Evolutionary conservation across 2,329 filamentous ascomycete species (phyloP), one percentile per base, ranked within the genome.

Genomic region (Monosporascus sp.): DNA sequence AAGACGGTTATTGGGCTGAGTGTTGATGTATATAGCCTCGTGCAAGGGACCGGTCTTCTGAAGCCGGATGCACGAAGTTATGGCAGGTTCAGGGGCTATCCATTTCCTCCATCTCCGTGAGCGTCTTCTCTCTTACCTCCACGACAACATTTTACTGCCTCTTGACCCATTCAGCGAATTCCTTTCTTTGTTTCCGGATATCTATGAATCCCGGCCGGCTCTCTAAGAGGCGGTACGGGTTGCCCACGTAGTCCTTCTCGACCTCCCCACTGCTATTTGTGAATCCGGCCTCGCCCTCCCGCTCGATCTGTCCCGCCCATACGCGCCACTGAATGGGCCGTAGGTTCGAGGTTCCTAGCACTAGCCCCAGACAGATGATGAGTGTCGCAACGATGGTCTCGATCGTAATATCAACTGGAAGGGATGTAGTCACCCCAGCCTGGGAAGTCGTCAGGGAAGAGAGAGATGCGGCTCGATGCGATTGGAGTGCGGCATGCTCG

Each of bases 331-430:
- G 82, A 62, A 97, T 93, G 3, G 94, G 94, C 68, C 90, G 87
- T 58, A 97, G 77, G 45, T 84, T 83, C 14, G 90, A 86, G 3
- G 90, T 87, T 37, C 86, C 85, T 1, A 91, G 71, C 1, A 97
- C 91, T 27, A 97, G 83, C 43, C 93, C 94, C 1, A 91, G 69
- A 52, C 87, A 89, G n/a, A 96, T 80, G n/a, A 92, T 68, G 24
- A 95, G 71, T 5, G 94, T 86, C 1, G 91, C 89, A 44, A 88
- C 70, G 17, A 97, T 77, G 1, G 92, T 91, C 73, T 99, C 94
- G 62, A 96, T 80, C 38, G 85, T 84, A 64, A 99, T 95, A 66
- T 99, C 94, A 57, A 89, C 73, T 0, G 94, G 93, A 1, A 97
- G 80, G 17, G 80, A 75, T 53, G 72, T 66, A 50, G 70, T 61